Conservation (phyloP, 106 monocot genomes). For the Agapanthus africanus region DNA sequence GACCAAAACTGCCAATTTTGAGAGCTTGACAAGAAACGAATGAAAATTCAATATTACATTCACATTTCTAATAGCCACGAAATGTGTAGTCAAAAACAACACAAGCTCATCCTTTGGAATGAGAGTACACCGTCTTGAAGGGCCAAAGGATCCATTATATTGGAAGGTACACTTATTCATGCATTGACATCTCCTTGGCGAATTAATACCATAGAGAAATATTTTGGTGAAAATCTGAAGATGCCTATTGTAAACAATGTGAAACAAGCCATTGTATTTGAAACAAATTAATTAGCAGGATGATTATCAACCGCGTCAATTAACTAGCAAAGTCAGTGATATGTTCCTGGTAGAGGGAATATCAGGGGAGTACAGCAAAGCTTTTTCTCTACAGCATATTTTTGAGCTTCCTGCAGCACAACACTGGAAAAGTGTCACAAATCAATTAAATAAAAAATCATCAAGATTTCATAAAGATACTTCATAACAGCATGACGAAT, state of each 20-base stretch:
- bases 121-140: background rate
- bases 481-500: background rate
- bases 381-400: conserved; percentile 13
- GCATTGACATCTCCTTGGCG: background rate
- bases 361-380: background rate
- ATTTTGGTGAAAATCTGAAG: background rate
- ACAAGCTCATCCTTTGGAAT: background rate
- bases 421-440: background rate
- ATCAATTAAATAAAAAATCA: background rate
- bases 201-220: background rate
- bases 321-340: background rate
- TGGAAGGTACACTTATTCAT: background rate
- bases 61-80: background rate
- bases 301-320: background rate
- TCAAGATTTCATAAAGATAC: background rate
- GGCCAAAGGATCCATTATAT: background rate
- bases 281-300: background rate
- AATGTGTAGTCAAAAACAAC: background rate
- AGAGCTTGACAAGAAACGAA: too few species aligned
- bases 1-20: too few species aligned
- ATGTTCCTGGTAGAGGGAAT: background rate
- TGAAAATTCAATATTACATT: background rate
- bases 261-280: background rate
- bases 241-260: background rate
- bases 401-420: conserved; percentile 11